These are phyloP conservation scores for Gossypium bickii DNA, from an alignment of 345 rosid species.

Conservation along the genomic window DNA sequence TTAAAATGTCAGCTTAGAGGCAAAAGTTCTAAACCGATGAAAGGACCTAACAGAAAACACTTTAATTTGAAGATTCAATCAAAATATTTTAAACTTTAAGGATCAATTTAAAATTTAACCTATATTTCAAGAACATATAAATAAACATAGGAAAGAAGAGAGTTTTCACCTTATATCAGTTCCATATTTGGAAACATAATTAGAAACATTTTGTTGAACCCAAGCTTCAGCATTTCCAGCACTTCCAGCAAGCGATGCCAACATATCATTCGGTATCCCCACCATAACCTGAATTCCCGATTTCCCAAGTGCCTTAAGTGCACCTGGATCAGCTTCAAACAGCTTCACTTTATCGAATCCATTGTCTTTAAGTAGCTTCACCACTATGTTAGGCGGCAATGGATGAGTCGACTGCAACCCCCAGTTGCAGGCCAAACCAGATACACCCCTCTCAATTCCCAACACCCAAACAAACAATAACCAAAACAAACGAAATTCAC, in stretches of 20 bases:
- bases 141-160: too few species aligned
- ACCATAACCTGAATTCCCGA: conserved; percentile 93
- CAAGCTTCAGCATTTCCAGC: conserved; percentile 53
- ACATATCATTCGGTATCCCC: conserved; percentile 81
- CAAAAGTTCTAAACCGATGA: too few species aligned
- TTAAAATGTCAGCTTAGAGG: too few species aligned
- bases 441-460: conserved; percentile 21
- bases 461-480: conserved; percentile 23
- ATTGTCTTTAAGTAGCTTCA: conserved; percentile 63
- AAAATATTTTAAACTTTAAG: too few species aligned
- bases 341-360: conserved; percentile 86
- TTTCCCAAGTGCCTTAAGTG: conserved; percentile 70
- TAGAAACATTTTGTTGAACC: conserved; percentile 74
- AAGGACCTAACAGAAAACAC: too few species aligned
- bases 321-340: conserved; percentile 80
- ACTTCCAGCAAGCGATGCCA: conserved; percentile 54
- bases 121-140: too few species aligned
- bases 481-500: conserved; percentile 13
- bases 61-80: too few species aligned
- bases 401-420: conserved; percentile 70
- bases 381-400: conserved; percentile 53
- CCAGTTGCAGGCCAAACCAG: conserved; percentile 80
- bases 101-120: background rate
- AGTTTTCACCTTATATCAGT: conserved; percentile 53
- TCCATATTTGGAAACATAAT: conserved; percentile 51